Base-by-base conservation (phyloP, 495 filamentous ascomycete species). In the Tuber melanosporum region DNA sequence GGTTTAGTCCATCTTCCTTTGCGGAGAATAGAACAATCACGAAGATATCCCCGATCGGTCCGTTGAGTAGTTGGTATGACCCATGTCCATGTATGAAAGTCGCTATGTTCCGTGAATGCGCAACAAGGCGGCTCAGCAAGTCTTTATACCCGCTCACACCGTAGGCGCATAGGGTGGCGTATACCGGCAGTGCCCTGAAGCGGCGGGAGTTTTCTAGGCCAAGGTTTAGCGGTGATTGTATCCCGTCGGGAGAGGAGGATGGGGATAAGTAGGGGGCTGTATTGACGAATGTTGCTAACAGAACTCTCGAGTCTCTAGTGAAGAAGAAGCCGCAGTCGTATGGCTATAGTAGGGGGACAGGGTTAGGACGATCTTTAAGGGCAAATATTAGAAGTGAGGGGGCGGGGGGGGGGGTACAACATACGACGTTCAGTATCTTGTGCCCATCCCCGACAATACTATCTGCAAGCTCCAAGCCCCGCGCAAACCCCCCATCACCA, bases 251-350 rank as follows among this genome's bases (percentile, higher is more conserved):
- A 36, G 79, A 84, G 20, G 82, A 82, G 0, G 84, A 75, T 14
- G 89, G 80, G 8, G 87, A 86, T 52, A 98, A 87, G 83, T 97
- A 98, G 0, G 92, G 92, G 7, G 94, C 94, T 36, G 92, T 87
- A 86, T 98, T 98, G 72, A 89, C 86, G 84, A 95, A 97, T 2
- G 93, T 92, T 7, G 89, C 84, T 17, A 84, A 84, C 0, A 90
- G 87, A 44, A 90, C 83, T 6, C 85, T 79, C 1, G 88, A 85
- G 73, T 92, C 86, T 14, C 90, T 90, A 78, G 89, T 91, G 78
- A 97, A 88, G 87, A 96, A 97, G 84, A 97, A 92, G 20, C 95
- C 95, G 79, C 90, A 94, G 84, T 98, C 95, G 77, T 98, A 98
- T 6, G 95, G 94, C 86, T 91, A 32, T 36, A 6, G 72, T 76